These are phyloP conservation scores for Clonostachys solani DNA, from an alignment of 2,329 filamentous ascomycete genomes.

Conservation along the genomic window DNA sequence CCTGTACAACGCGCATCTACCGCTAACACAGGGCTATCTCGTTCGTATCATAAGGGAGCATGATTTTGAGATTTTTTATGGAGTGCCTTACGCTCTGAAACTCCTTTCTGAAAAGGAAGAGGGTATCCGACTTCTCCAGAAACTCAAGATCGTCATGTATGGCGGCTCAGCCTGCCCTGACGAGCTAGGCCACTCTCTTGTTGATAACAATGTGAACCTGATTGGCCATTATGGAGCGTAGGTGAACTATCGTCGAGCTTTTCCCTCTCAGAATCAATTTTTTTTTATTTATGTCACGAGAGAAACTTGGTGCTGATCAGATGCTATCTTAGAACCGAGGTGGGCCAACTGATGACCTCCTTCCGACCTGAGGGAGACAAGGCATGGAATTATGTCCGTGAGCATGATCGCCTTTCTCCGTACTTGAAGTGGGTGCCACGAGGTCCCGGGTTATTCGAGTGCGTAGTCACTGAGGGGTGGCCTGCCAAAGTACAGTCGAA, in stretches of 20 bases:
- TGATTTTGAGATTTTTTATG: conserved; percentile 47
- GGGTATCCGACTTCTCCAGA: conserved; percentile 41
- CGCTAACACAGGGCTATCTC: conserved; percentile 44
- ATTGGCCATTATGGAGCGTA: conserved; percentile 50
- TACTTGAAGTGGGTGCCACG: conserved; percentile 9
- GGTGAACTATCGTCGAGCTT: conserved; percentile 23
- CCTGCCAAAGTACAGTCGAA: conserved; percentile 54
- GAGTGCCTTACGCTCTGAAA: conserved; percentile 60
- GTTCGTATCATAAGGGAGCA: conserved; percentile 11
- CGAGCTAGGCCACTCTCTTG: conserved; percentile 47
- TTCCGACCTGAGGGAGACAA: conserved; percentile 14
- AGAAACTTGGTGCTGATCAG: background rate
- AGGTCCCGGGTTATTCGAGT: conserved; percentile 26
- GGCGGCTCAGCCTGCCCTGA: conserved; percentile 54
- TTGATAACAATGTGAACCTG: conserved; percentile 46
- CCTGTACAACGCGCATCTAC: conserved; percentile 46
- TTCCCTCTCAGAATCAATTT: too few relatives aligned
- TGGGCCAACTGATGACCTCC: conserved; percentile 17
- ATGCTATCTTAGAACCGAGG: conserved; percentile 8
- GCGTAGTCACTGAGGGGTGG: conserved; percentile 36
- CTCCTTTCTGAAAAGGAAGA: conserved; percentile 51
- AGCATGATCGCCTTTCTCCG: conserved; percentile 1
- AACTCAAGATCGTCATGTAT: conserved; percentile 47
- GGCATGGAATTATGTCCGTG: conserved; percentile 20
- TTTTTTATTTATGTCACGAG: background rate